phyloP scores from a whole-genome alignment of 306 rosid species.

The Vicia sativa region DNA sequence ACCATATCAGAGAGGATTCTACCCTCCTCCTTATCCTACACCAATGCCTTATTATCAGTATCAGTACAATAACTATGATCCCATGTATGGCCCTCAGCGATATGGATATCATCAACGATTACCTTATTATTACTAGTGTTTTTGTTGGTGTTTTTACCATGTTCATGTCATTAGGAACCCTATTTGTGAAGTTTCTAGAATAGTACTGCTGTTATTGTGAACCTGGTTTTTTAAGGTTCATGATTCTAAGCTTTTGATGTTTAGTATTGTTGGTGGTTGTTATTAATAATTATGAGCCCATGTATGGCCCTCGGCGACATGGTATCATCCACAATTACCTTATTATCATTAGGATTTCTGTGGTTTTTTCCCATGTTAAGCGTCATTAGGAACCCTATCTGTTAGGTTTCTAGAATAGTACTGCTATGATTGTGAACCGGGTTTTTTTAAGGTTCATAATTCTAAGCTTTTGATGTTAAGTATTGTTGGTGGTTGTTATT shows the following conservation, averaged over 20 bases:
- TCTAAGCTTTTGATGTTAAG: background rate
- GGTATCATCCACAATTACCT: too few species aligned
- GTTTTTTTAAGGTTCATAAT: background rate
- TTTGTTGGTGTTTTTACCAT: background rate
- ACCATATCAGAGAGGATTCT: constrained; percentile 14
- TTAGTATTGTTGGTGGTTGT: background rate
- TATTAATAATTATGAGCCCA: too few species aligned
- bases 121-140: constrained; percentile 2
- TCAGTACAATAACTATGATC: background rate
- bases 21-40: background rate
- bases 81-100: background rate
- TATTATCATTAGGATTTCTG: too few species aligned
- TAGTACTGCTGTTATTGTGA: background rate
- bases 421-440: background rate
- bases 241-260: background rate
- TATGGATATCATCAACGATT: background rate
- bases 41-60: background rate
- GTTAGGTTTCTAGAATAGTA: background rate
- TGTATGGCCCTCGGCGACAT: too few species aligned
- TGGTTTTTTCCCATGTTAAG: background rate
- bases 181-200: background rate
- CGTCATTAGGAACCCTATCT: background rate
- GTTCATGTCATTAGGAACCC: too few species aligned
- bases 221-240: constrained; percentile 1
- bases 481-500: background rate